Evolutionary conservation across 306 rosid genomes (phyloP).

Genomic region (Alnus rubra): DNA sequence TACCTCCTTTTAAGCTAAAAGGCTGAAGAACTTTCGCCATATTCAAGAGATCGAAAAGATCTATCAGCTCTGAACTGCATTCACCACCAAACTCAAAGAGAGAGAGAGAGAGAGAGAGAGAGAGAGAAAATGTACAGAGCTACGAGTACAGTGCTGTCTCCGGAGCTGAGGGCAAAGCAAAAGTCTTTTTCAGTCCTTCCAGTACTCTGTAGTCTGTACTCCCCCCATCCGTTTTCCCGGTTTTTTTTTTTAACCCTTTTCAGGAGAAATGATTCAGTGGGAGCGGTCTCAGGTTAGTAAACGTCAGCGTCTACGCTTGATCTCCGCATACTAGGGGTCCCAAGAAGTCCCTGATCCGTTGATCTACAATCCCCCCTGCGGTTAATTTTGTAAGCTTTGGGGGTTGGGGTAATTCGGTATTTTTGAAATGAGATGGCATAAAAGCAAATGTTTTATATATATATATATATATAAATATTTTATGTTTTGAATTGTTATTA

Average conservation of each 20-base stretch:
- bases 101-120: background rate
- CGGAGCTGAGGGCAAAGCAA: conserved; percentile 9
- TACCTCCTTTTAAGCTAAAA: conserved; percentile 9
- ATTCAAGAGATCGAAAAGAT: conserved; percentile 10
- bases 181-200: background rate
- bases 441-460: no score
- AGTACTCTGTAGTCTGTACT: background rate
- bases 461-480: no score
- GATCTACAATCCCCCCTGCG: no score
- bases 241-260: no score
- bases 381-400: no score
- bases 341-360: no score
- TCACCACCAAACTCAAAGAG: background rate
- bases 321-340: no score
- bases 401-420: no score
- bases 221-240: no score
- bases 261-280: background rate
- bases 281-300: background rate
- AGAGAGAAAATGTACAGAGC: background rate
- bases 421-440: no score
- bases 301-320: no score
- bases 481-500: no score
- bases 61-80: background rate
- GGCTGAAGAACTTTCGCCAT: conserved; percentile 17
- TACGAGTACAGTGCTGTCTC: background rate